Evolutionary conservation across 1,139 yeast genomes (phyloP).

Genomic region (Debaryomycetaceae sp.): DNA sequence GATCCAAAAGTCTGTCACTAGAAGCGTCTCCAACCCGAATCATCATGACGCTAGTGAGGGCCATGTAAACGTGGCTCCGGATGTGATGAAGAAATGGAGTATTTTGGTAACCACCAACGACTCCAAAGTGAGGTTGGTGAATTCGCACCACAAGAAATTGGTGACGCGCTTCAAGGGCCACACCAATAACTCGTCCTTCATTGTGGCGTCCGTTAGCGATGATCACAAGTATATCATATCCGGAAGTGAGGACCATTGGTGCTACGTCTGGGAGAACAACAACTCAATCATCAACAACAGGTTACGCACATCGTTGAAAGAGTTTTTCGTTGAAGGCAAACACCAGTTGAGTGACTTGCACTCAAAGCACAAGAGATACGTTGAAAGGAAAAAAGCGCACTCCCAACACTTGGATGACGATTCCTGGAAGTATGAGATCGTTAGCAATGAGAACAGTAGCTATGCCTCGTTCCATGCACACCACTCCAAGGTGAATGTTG

Average conservation of each 20-base stretch:
- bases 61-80: too few species aligned
- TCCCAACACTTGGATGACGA: conserved; percentile 21
- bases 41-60: too few species aligned
- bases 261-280: conserved; percentile 64
- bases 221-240: conserved; percentile 48
- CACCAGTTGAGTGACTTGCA: conserved; percentile 29
- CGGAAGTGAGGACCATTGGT: conserved; percentile 69
- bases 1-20: not conserved
- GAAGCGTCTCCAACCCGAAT: conserved; percentile 1
- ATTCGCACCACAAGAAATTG: conserved; percentile 50
- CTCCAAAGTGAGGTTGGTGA: conserved; percentile 67
- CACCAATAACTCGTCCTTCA: conserved; percentile 66
- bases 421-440: conserved; percentile 20
- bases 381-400: conserved; percentile 24
- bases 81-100: conserved; percentile 27
- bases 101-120: conserved; percentile 72
- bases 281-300: conserved; percentile 38
- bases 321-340: conserved; percentile 32
- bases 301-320: conserved; percentile 30
- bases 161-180: conserved; percentile 73
- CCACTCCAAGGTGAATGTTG: conserved; percentile 67
- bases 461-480: conserved; percentile 77
- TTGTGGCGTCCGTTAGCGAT: conserved; percentile 61
- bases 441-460: conserved; percentile 46
- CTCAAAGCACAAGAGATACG: conserved; percentile 27